Evolutionary conservation across 2,329 filamentous ascomycete species (phyloP), one percentile per base, ranked within the genome.

Genomic region (Aspergillus sp.): DNA sequence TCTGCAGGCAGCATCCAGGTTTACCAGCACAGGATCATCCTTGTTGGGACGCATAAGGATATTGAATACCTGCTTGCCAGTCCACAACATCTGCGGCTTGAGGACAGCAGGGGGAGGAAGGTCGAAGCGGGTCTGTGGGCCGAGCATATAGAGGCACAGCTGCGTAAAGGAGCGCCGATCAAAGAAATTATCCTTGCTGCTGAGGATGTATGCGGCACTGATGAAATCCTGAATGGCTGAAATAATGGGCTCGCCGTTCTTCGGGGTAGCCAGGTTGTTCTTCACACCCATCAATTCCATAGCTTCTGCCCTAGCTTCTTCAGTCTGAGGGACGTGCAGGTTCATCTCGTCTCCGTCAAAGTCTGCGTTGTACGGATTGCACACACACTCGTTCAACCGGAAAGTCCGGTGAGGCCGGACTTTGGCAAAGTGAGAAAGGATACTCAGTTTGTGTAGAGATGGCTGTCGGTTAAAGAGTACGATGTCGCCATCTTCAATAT

Each of bases 331-430:
- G 14, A 99, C 92, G 73, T 99, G 94, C 45, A 99, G 76, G 64
- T 99, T 99, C 94, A 99, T 99, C 72, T 99, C 94, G 64, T 99
- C 94, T 55, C 94, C 94, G 65, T 99, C 94, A 62, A 99, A 99
- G 82, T 99, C 94, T 51, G 94, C 94, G 64, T 99, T 99, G 79
- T 99, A 99, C 3, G 94, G 94, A 56, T 89, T 92, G 74, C 94
- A 99, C 1, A 96, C 94, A 82, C 94, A 99, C 71, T 99, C 94
- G 69, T 99, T 99, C 16, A 99, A 81, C 50, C 94, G 88, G 70
- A 99, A 97, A 0, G 94, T 99, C 71, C 92, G 86, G 87, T 94
- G 96, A 0, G 93, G 94, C 46, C 94, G 85, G 45, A 99, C 85
- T 72, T 97, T 97, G 63, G 88, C 94, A 65, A 88, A 86, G 77